Evolutionary conservation across 116 monocot genomes (phyloP), one percentile per base, ranked within the genome.

Genomic region (Iris pallida): DNA sequence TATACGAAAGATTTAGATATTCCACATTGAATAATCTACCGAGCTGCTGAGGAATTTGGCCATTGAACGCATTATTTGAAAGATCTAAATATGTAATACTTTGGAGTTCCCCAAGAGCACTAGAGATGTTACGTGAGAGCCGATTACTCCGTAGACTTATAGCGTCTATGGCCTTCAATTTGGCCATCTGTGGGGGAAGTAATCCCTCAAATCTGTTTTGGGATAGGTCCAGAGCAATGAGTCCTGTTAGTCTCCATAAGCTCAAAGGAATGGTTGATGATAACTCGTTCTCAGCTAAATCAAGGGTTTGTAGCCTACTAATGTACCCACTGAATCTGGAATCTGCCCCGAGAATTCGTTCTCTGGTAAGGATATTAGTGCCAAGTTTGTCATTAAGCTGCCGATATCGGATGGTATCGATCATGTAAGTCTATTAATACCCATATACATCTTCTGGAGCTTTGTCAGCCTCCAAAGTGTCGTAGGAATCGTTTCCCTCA

Each of bases 81-180:
- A 66, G 14, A 53, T 66, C 52, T 9, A 66, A 4, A 41, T 66
- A 41, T 40, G 18, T 53, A n/a, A 66, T 19, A 30, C n/a, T 66
- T 18, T 30, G 20, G 7, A 66, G 30, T 14, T 30, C 51, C n/a
- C 53, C 66, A 20, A 66, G 7, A 30, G 30, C 30, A 41, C 5
- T 53, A 19, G 66, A 41, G 14, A 66, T 66, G 51, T 53, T 66
- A 20, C 40, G n/a, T 30, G 66, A 53, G 2, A 66, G 45, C 40
- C 41, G 52, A 15, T 53, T 66, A 3, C 14, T 6, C n/a, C 41
- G 15, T 53, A 66, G 14, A 53, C 53, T 41, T 16, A 66, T 41
- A 0, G 1, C 0, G n/a, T 12, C 20, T 16, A 53, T n/a, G 5
- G 11, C 51, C 1, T 53, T 45, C 30, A 66, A 42, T 14, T 66